These are phyloP conservation scores for Dendrobium catenatum DNA, from an alignment of 106 monocot genomes.

Conservation along the genomic window DNA sequence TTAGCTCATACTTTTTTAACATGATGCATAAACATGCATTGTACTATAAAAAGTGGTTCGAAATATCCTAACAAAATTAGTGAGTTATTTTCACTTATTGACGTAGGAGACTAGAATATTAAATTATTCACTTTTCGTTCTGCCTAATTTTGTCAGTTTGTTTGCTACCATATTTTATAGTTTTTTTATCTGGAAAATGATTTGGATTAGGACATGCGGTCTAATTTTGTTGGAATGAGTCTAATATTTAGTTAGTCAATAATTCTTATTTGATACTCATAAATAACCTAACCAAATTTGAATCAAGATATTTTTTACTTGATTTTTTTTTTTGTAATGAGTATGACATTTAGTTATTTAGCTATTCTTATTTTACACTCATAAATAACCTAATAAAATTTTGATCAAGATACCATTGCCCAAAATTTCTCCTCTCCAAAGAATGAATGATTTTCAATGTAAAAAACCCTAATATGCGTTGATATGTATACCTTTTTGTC, in stretches of 20 bases:
- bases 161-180: background rate
- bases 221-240: background rate
- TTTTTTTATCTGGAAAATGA: background rate
- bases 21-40: background rate
- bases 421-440: no score
- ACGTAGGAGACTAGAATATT: conserved; percentile 26
- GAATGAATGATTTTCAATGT: no score
- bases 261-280: background rate
- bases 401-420: no score
- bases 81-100: conserved; percentile 28
- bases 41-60: conserved; percentile 3
- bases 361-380: no score
- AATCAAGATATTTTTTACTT: background rate
- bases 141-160: background rate
- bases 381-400: no score
- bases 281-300: background rate
- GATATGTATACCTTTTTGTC: no score
- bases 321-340: no score
- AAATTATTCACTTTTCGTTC: conserved; percentile 13
- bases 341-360: no score
- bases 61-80: conserved; percentile 79
- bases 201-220: background rate
- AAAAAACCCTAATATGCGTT: no score
- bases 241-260: background rate
- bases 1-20: no score